Evolutionary conservation across 2,329 filamentous ascomycete genomes (phyloP), one percentile per base, ranked within the genome.

Genomic region (Sclerotinia minor): DNA sequence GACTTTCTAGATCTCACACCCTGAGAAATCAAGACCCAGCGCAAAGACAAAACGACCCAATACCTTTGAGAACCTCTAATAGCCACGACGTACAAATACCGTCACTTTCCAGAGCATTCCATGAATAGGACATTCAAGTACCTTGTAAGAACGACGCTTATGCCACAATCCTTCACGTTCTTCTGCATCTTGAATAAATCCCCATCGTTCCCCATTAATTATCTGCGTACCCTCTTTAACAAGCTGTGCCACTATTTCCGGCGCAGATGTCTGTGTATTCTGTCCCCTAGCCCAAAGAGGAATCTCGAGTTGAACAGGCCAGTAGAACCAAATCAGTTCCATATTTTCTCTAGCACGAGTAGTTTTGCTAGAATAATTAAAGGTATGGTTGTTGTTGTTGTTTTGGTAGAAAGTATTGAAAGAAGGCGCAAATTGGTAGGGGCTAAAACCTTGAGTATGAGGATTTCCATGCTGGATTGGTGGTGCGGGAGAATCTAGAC

Each of bases 41-140:
- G 29, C 24, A 11, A 19, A 50, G n/a, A n/a, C n/a, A 17, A 24
- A 61, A 1, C 5, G 15, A 41, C 29, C 7, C 15, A 41, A 50
- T 38, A 8, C 45, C 45, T 35, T 47, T 35, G 13, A 38, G 49
- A 49, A 4, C 5, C 13, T 4, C 24, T 66, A 67, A 53, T 67
- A 67, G 17, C 64, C 64, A 29, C 64, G 57, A 15, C 64, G 47
- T 53, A 67, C 55, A n/a, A 67, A 67, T 1, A 67, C 64, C 8
- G 64, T 67, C 4, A 67, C 55, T 26, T 67, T 67, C 64, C 64
- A 67, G 44, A n/a, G 7, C 47, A 54, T 52, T 5, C 24, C 35
- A 24, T 53, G 52, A 29, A 41, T 35, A n/a, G 44, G 55, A 53
- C 64, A 67, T 24, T 38, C 55, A n/a, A 67, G 29, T 3, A 67